Evolutionary conservation across 208 protist genomes (phyloP).

Genomic region (Paratrypanosoma confusum): DNA sequence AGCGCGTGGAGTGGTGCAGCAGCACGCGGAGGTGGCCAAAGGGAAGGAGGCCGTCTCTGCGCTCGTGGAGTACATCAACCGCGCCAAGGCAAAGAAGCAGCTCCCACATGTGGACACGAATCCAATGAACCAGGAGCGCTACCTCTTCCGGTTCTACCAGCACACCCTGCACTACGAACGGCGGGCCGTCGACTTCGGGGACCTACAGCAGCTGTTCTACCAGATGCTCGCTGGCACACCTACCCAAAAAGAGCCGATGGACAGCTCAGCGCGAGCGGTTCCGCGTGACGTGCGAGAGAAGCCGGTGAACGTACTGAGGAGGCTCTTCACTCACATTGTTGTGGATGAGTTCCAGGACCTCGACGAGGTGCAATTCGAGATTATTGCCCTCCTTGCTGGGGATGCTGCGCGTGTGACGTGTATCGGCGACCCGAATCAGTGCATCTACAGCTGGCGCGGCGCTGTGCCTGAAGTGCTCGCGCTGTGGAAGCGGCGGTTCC

Average conservation of each 20-base stretch:
- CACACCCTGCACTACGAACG: conserved; percentile 43
- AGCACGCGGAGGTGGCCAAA: conserved; percentile 32
- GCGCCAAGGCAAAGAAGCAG: conserved; percentile 53
- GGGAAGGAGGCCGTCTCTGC: conserved; percentile 38
- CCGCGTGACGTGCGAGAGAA: too few relatives aligned
- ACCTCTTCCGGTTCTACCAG: conserved; percentile 68
- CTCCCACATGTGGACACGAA: too few relatives aligned
- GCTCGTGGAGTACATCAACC: conserved; percentile 57
- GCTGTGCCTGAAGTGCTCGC: conserved; percentile 54
- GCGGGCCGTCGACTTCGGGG: conserved; percentile 76
- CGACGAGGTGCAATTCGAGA: conserved; percentile 79
- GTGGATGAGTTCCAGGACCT: conserved; percentile 88
- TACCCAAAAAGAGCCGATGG: too few relatives aligned
- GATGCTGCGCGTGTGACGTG: conserved; percentile 75
- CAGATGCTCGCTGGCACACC: conserved; percentile 36
- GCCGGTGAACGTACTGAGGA: too few relatives aligned
- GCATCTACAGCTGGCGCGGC: conserved; percentile 84
- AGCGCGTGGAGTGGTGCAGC: conserved; percentile 38
- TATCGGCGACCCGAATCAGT: conserved; percentile 81
- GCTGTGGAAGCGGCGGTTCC: conserved; percentile 67
- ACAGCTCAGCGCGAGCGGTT: too few relatives aligned
- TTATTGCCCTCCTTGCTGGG: conserved; percentile 65
- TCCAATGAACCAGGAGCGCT: conserved; percentile 38
- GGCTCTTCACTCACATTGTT: conserved; percentile 69
- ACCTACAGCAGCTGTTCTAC: conserved; percentile 72